These are phyloP conservation scores for Wallemia mellicola DNA, from an alignment of 1,284 basidiomycete species.

Conservation along the genomic window DNA sequence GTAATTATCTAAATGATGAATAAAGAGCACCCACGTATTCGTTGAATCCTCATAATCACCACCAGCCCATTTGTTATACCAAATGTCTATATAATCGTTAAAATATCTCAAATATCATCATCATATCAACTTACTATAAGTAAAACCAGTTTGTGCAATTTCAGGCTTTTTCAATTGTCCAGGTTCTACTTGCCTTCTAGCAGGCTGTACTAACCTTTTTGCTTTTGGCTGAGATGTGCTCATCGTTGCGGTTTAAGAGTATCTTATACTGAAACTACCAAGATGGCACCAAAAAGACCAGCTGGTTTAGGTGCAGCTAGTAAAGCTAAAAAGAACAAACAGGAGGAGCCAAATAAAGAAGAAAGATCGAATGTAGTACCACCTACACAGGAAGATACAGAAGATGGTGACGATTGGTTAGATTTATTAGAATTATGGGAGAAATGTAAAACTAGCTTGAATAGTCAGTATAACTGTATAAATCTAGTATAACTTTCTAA, in stretches of 20 bases:
- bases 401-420: background rate
- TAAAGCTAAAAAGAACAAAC: conserved; percentile 1
- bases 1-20: background rate
- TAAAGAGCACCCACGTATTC: conserved; percentile 34
- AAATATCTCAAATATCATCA: conserved; percentile 5
- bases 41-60: conserved; percentile 79
- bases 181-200: conserved; percentile 60
- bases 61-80: conserved; percentile 98
- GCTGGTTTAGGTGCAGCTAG: background rate
- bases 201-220: conserved; percentile 20
- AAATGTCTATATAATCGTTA: conserved; percentile 35
- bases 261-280: background rate
- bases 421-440: background rate
- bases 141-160: conserved; percentile 66
- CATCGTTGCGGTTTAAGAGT: background rate
- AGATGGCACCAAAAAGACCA: background rate
- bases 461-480: background rate
- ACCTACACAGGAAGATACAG: background rate
- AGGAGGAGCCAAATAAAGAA: background rate
- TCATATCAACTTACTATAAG: conserved; percentile 47
- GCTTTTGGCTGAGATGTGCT: background rate
- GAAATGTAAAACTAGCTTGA: background rate
- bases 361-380: background rate
- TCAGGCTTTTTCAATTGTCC: conserved; percentile 70
- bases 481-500: background rate